These are phyloP conservation scores for Eleusine coracana DNA, from an alignment of 176 grass and related monocot species.

Conservation along the genomic window DNA sequence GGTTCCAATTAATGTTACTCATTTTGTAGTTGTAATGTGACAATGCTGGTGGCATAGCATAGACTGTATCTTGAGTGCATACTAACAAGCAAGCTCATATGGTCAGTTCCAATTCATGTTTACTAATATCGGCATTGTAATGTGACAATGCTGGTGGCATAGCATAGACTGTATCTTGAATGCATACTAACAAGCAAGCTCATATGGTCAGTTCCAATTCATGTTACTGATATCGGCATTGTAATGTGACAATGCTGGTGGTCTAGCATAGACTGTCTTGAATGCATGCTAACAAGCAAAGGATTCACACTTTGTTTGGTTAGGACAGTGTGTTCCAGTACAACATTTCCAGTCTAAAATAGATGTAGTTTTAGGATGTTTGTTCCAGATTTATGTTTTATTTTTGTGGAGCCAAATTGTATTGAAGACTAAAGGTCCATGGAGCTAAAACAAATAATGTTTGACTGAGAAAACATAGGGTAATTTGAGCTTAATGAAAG, in stretches of 20 bases:
- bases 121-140: too few relatives aligned
- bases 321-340: not conserved
- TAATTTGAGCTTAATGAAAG: not conserved
- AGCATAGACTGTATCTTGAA: not conserved
- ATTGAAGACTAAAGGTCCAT: not conserved
- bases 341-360: not conserved
- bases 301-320: slow-evolving; percentile 4
- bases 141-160: slow-evolving; percentile 22
- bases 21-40: slow-evolving; percentile 16
- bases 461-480: not conserved
- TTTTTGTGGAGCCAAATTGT: not conserved
- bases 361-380: not conserved
- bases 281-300: slow-evolving; percentile 15
- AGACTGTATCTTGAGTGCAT: not conserved
- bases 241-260: slow-evolving; percentile 24
- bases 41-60: slow-evolving; percentile 20
- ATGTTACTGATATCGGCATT: too few relatives aligned
- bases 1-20: slow-evolving; percentile 13
- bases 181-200: slow-evolving; percentile 6
- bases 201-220: too few relatives aligned
- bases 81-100: not conserved
- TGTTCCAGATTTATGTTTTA: not conserved
- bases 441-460: not conserved
- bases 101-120: too few relatives aligned
- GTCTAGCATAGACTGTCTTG: not conserved